Evolutionary conservation across 2,329 filamentous ascomycete species (phyloP).

Genomic region (Calonectria henricotiae): DNA sequence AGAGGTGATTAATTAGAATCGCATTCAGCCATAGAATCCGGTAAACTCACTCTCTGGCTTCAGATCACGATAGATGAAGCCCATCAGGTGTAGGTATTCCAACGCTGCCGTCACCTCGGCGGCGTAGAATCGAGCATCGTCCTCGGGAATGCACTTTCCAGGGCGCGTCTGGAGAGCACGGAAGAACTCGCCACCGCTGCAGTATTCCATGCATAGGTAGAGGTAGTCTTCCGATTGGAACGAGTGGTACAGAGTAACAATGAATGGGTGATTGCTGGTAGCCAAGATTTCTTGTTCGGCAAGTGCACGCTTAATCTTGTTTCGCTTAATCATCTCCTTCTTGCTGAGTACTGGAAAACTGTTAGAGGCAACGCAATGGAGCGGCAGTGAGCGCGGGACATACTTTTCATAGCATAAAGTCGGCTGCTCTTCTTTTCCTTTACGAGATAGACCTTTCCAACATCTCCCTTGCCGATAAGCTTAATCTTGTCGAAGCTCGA

Average conservation of each 20-base stretch:
- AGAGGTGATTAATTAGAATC: conserved; percentile 31
- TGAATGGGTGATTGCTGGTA: conserved; percentile 99
- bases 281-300: conserved; percentile 98
- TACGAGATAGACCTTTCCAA: conserved; percentile 98
- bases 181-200: conserved; percentile 99
- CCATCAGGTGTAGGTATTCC: conserved; percentile 98
- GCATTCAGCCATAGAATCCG: conserved; percentile 3
- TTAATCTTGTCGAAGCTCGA: conserved; percentile 99
- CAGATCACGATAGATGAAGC: conserved; percentile 97
- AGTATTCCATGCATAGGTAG: conserved; percentile 99
- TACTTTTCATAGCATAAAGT: conserved; percentile 99
- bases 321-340: conserved; percentile 99
- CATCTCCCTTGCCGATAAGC: conserved; percentile 97
- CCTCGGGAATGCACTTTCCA: conserved; percentile 97
- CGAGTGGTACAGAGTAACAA: conserved; percentile 98
- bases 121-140: conserved; percentile 97
- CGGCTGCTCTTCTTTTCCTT: conserved; percentile 97
- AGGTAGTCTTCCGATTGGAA: conserved; percentile 99
- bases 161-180: conserved; percentile 95
- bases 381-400: conserved; percentile 46
- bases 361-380: conserved; percentile 56
- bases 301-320: conserved; percentile 99
- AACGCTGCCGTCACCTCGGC: conserved; percentile 97
- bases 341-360: conserved; percentile 87
- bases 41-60: conserved; percentile 91